Percentiles rank a stretch among this genome's conserved stretches.
Conservation (phyloP, 1,139 yeast genomes). For the Kodamaea ohmeri region DNA sequence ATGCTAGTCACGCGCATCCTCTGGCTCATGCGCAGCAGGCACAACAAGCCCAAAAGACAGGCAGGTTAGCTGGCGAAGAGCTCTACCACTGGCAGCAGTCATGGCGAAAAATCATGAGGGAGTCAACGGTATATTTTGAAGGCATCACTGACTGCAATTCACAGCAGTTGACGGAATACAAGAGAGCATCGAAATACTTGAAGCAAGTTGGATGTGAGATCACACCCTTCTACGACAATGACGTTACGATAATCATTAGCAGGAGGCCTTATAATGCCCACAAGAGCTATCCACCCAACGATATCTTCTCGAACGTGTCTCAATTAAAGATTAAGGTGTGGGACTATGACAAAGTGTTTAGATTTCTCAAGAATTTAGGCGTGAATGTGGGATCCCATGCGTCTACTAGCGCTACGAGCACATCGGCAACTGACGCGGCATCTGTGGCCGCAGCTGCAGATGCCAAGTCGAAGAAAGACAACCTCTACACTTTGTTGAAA, state of each 20-base stretch:
- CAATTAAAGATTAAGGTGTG: conserved; percentile 72
- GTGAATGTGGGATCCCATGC: conserved; percentile 22
- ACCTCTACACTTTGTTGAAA: conserved; percentile 65
- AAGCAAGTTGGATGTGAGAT: conserved; percentile 62
- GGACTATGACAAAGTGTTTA: conserved; percentile 80
- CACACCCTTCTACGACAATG: conserved; percentile 71
- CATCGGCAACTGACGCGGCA: conserved; percentile 12
- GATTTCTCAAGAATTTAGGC: conserved; percentile 75
- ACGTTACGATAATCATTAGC: conserved; percentile 82
- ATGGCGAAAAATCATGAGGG: conserved; percentile 77
- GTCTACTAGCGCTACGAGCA: conserved; percentile 17
- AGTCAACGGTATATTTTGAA: conserved; percentile 75
- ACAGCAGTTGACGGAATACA: conserved; percentile 46
- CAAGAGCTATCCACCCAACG: conserved; percentile 44
- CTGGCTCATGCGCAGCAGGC: conserved; percentile 5
- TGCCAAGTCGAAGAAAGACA: conserved; percentile 18
- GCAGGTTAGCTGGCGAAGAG: conserved; percentile 48
- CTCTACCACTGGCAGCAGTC: conserved; percentile 73
- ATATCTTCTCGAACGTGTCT: conserved; percentile 64
- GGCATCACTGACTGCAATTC: conserved; percentile 50
- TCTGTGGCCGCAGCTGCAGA: conserved; percentile 13
- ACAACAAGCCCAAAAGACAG: conserved; percentile 13
- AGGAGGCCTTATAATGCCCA: conserved; percentile 33
- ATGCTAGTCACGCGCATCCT: too few relatives aligned
- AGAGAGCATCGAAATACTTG: conserved; percentile 53